A percentile compares a stretch with the other conserved stretches of the same genome.
Evolutionary conservation across 1,284 basidiomycete genomes (phyloP).

Genomic region (Fomitopsis palustris): DNA sequence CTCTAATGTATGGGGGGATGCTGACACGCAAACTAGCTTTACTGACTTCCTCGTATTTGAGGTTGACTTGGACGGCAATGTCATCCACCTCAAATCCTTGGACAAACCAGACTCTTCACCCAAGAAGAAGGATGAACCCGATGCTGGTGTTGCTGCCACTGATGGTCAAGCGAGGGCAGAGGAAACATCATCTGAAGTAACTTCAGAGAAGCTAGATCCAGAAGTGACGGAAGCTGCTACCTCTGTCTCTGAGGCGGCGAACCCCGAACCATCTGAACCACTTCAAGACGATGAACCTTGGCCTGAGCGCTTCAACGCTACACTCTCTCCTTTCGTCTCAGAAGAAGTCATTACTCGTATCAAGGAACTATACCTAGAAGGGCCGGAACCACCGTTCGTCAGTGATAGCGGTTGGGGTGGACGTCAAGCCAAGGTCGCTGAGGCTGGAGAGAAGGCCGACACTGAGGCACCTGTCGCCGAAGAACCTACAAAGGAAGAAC

Average conservation of each 20-base stretch:
- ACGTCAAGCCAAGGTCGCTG: constrained; percentile 32
- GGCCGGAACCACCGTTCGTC: constrained; percentile 62
- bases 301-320: constrained; percentile 57
- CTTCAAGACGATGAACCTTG: constrained; percentile 44
- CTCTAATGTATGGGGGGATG: too few relatives aligned
- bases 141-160: background rate
- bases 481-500: constrained; percentile 24
- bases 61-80: constrained; percentile 75
- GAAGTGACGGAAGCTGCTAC: background rate
- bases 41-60: constrained; percentile 94
- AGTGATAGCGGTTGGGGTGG: constrained; percentile 69
- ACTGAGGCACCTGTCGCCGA: constrained; percentile 16
- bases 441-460: constrained; percentile 27
- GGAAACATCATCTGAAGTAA: background rate
- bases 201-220: background rate
- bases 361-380: constrained; percentile 74
- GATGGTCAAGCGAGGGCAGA: background rate
- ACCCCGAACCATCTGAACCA: background rate
- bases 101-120: constrained; percentile 57
- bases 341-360: constrained; percentile 57
- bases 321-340: constrained; percentile 61
- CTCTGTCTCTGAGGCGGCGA: background rate
- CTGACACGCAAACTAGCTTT: too few relatives aligned
- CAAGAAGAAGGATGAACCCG: constrained; percentile 27
- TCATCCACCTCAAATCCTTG: constrained; percentile 77